Conservation (phyloP, 352 stramenopile genomes). For the Globisporangium recalcitrans region DNA sequence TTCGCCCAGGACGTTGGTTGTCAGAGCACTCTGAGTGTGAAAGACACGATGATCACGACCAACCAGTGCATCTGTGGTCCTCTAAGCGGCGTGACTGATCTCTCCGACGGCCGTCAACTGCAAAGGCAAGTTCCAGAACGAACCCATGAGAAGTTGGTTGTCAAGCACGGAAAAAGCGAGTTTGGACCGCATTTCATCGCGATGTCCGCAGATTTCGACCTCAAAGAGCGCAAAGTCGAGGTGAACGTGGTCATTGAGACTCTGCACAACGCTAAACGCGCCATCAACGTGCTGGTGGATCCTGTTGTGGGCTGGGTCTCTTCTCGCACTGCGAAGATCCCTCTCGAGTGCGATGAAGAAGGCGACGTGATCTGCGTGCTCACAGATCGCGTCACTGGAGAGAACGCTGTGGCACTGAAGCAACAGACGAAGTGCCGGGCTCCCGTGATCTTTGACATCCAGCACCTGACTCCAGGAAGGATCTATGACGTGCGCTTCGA, state of each 20-base stretch:
- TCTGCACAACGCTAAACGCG: background rate
- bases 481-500: constrained; percentile 37
- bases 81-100: constrained; percentile 1
- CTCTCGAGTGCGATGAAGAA: constrained; percentile 41
- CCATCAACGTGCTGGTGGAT: constrained; percentile 21
- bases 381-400: constrained; percentile 29
- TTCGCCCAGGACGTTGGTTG: constrained; percentile 17
- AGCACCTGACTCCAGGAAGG: constrained; percentile 24
- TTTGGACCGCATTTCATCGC: constrained; percentile 1
- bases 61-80: constrained; percentile 40
- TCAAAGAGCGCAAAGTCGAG: background rate
- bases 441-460: constrained; percentile 30
- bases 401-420: constrained; percentile 9
- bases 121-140: background rate
- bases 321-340: constrained; percentile 22
- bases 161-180: constrained; percentile 9
- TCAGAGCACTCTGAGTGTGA: constrained; percentile 23
- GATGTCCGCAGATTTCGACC: background rate
- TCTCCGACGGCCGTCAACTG: background rate
- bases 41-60: constrained; percentile 32
- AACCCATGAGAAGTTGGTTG: constrained; percentile 1
- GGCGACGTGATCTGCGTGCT: constrained; percentile 29
- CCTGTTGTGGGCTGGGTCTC: constrained; percentile 42
- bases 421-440: constrained; percentile 12
- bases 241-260: background rate